Percentiles rank a stretch among this genome's conserved stretches.
phyloP scores from a whole-genome alignment of 176 grass and related monocot species.

The Poa pratensis region DNA sequence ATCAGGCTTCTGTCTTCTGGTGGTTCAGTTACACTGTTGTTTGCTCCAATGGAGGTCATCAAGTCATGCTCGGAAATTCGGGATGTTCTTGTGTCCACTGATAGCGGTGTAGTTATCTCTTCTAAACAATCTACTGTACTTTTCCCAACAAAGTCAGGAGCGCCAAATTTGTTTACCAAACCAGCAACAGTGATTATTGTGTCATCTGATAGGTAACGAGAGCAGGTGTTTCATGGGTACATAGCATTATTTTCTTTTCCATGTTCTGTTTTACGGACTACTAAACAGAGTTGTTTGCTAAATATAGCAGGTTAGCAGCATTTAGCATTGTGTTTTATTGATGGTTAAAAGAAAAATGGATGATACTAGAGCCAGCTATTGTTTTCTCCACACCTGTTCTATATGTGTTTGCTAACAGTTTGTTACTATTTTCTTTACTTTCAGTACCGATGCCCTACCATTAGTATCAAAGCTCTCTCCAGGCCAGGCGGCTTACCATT shows the following conservation, averaged over 20 bases:
- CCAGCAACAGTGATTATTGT: slow-evolving; percentile 56
- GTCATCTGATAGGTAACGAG: slow-evolving; percentile 77
- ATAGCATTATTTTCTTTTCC: slow-evolving; percentile 14
- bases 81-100: slow-evolving; percentile 52
- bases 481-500: slow-evolving; percentile 86
- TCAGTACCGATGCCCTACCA: slow-evolving; percentile 67
- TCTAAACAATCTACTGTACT: slow-evolving; percentile 57
- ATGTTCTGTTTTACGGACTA: background rate
- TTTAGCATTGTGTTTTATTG: background rate
- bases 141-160: slow-evolving; percentile 54
- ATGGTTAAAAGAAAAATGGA: slow-evolving; percentile 31
- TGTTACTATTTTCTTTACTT: slow-evolving; percentile 33
- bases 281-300: background rate
- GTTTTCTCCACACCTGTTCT: background rate
- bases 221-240: slow-evolving; percentile 10
- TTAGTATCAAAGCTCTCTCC: slow-evolving; percentile 68
- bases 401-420: background rate
- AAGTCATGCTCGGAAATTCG: slow-evolving; percentile 52
- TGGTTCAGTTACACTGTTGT: slow-evolving; percentile 62
- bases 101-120: slow-evolving; percentile 66
- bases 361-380: background rate
- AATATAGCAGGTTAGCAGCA: background rate
- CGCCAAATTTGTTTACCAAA: slow-evolving; percentile 49
- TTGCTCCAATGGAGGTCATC: slow-evolving; percentile 70
- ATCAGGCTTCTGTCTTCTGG: slow-evolving; percentile 62